Conservation (phyloP, 768 basidiomycete genomes). For the Boletales sp. region DNA sequence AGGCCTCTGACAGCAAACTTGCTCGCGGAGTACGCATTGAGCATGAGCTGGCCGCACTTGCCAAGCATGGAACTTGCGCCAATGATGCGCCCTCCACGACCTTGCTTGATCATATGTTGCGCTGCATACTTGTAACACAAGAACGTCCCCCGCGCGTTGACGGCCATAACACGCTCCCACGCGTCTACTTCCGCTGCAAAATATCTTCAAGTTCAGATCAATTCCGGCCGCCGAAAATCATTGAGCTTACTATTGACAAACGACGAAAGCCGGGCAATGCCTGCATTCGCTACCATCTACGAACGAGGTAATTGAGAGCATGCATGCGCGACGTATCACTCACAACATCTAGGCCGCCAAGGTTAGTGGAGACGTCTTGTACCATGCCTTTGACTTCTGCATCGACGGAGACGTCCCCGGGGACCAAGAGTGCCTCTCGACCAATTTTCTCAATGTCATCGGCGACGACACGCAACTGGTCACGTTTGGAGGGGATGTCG, state of each 20-base stretch:
- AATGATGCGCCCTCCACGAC: constrained; percentile 48
- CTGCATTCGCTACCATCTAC: background rate
- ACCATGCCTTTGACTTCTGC: constrained; percentile 8
- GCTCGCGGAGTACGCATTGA: constrained; percentile 25
- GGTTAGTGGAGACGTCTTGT: background rate
- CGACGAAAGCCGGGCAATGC: background rate
- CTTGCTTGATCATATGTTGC: constrained; percentile 53
- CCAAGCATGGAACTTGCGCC: constrained; percentile 25
- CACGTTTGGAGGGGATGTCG: background rate
- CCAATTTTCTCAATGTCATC: constrained; percentile 16
- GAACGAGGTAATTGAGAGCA: too few species aligned
- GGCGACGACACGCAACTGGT: background rate
- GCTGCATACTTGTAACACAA: constrained; percentile 63
- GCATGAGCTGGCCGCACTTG: background rate
- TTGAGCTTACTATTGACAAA: background rate
- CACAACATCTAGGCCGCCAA: constrained; percentile 8
- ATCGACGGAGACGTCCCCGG: constrained; percentile 11
- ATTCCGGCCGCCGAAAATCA: too few species aligned
- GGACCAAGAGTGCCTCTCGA: constrained; percentile 11
- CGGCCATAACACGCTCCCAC: constrained; percentile 6
- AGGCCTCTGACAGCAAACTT: constrained; percentile 37
- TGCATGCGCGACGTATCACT: background rate
- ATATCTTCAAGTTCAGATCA: background rate
- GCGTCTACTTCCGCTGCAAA: background rate
- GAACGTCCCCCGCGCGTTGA: constrained; percentile 55